Evolutionary conservation across 1,284 basidiomycete species (phyloP), one percentile per base, ranked within the genome.

Genomic region (Moniliella sp.): DNA sequence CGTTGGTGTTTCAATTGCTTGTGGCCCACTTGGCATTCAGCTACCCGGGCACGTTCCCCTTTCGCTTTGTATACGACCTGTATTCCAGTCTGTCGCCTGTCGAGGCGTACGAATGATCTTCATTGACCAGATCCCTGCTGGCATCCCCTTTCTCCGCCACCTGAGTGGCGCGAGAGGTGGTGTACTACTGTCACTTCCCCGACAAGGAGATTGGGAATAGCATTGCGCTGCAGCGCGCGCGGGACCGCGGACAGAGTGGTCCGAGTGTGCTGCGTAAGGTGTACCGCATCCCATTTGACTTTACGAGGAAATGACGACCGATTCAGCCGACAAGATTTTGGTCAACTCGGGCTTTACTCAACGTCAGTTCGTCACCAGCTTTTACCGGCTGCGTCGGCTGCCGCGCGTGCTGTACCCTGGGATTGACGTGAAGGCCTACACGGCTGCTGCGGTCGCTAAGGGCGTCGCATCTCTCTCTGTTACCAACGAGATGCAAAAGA

Each of bases 171-270:
- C 72, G 7, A 72, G 80, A n/a, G 1, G 77, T 91, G 15, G 73
- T 97, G 11, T 97, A 93, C 64, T 97, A 97, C 62, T 91, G 84
- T 50, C 88, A 97, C 61, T 97, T 94, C 51, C 88, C 91, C 0
- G 55, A 58, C 32, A 80, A 79, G 1, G 72, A 71, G 13, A 78
- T 75, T 43, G 68, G 74, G 2, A 73, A 75, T 11, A 45, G 52
- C 8, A 59, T 63, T 25, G 46, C 51, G 4, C 40, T 45, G 33
- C 52, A 55, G 40, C 36, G 41, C 16, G 51, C 40, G 0, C 37
- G 42, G 13, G 47, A 44, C 13, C 26, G 74, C 57, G 8, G 49
- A 46, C 36, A 44, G 8, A 37, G 40, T 2, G 45, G 50, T 4
- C 41, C 44, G 5, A 31, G 33, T 2, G 16, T 52, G 2, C 8